Conservation (phyloP, 805 yeast genomes). For the Isabelozyma heimii region DNA sequence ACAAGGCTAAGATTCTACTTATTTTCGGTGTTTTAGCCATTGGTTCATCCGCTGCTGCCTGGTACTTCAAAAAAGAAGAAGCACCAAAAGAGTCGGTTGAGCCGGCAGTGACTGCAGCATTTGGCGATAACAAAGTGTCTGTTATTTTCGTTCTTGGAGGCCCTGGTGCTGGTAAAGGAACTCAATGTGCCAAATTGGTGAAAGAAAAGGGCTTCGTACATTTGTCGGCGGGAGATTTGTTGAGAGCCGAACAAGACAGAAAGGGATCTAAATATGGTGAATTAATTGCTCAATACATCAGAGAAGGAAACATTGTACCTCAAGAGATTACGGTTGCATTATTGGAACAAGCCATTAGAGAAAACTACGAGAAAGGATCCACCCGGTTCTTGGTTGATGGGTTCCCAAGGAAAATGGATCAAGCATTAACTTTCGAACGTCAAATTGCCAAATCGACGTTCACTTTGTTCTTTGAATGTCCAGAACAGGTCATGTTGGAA, state of each 20-base stretch:
- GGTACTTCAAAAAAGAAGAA: slow-evolving; percentile 37
- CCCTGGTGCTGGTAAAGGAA: slow-evolving; percentile 97
- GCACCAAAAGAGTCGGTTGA: slow-evolving; percentile 47
- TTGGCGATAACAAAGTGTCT: slow-evolving; percentile 62
- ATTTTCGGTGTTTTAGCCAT: slow-evolving; percentile 47
- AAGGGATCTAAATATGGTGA: slow-evolving; percentile 82
- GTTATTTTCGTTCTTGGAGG: slow-evolving; percentile 94
- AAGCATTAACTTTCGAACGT: slow-evolving; percentile 89
- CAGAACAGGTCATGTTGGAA: slow-evolving; percentile 76
- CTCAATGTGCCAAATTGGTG: slow-evolving; percentile 88
- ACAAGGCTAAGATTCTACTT: slow-evolving; percentile 23
- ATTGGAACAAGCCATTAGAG: slow-evolving; percentile 73
- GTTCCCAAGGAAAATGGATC: slow-evolving; percentile 98
- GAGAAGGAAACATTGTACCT: slow-evolving; percentile 90
- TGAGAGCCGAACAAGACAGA: slow-evolving; percentile 88
- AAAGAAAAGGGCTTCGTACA: slow-evolving; percentile 79
- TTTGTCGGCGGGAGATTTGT: slow-evolving; percentile 92
- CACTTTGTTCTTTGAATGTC: slow-evolving; percentile 77
- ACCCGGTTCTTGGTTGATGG: slow-evolving; percentile 86
- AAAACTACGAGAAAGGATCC: slow-evolving; percentile 45
- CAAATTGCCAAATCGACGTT: slow-evolving; percentile 66
- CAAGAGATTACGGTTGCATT: slow-evolving; percentile 86
- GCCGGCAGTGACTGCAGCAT: slow-evolving; percentile 40
- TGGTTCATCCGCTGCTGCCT: slow-evolving; percentile 46
- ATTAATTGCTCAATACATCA: slow-evolving; percentile 77